Conservation (phyloP, 2,329 filamentous ascomycete species). For the Dissoconium aciculare region DNA sequence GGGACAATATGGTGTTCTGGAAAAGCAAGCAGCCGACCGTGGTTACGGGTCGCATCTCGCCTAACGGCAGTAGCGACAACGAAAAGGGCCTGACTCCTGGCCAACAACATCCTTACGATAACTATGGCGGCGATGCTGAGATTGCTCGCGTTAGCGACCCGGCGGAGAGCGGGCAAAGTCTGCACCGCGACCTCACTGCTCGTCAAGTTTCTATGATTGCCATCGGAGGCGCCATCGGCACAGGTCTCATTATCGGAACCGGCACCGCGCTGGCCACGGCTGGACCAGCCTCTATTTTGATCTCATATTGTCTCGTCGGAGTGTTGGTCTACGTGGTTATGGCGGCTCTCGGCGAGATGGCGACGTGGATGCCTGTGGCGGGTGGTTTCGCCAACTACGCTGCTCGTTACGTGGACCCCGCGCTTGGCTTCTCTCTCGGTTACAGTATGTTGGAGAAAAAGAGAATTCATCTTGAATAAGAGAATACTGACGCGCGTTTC, state of each 20-base stretch:
- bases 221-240: conserved; percentile 60
- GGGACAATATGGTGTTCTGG: too few relatives aligned
- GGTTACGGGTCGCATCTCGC: too few relatives aligned
- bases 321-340: conserved; percentile 67
- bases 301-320: conserved; percentile 56
- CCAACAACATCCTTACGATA: too few relatives aligned
- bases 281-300: conserved; percentile 51
- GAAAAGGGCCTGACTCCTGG: too few relatives aligned
- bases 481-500: conserved; percentile 17
- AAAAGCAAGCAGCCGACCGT: too few relatives aligned
- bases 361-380: conserved; percentile 62
- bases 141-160: conserved; percentile 13
- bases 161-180: conserved; percentile 18
- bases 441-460: conserved; percentile 27
- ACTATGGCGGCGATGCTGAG: too few relatives aligned
- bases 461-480: conserved; percentile 16
- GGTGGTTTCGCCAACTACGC: conserved; percentile 74
- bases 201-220: conserved; percentile 50
- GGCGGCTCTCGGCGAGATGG: conserved; percentile 72
- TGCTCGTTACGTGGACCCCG: conserved; percentile 62
- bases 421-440: conserved; percentile 64
- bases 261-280: conserved; percentile 36
- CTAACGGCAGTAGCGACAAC: too few relatives aligned
- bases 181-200: conserved; percentile 39
- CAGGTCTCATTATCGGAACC: conserved; percentile 57